Percentiles rank a stretch among this genome's conserved stretches.
These are phyloP conservation scores for Candida palmyrensis DNA, from an alignment of 805 yeast species.

Conservation along the genomic window DNA sequence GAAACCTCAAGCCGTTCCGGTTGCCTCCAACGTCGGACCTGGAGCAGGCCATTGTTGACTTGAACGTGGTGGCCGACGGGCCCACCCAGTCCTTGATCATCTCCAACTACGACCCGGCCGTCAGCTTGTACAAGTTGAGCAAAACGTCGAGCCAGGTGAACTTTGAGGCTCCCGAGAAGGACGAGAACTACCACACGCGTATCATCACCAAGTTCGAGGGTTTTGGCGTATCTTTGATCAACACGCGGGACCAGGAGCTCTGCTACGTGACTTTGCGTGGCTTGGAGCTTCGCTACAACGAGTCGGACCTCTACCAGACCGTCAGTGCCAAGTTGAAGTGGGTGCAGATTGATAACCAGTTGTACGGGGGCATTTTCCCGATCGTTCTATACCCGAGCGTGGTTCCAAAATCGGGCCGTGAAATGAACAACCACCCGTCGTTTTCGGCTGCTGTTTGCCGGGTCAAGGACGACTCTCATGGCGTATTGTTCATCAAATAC, in stretches of 20 bases:
- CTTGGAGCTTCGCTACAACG: constrained; percentile 72
- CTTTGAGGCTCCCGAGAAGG: constrained; percentile 52
- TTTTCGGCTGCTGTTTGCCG: constrained; percentile 80
- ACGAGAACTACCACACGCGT: constrained; percentile 48
- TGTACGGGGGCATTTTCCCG: constrained; percentile 84
- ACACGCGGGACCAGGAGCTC: constrained; percentile 65
- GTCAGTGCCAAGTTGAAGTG: constrained; percentile 80
- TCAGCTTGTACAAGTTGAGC: constrained; percentile 64
- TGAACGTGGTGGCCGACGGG: constrained; percentile 94
- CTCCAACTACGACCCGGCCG: constrained; percentile 72
- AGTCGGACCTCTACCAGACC: constrained; percentile 80
- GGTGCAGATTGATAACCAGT: constrained; percentile 91
- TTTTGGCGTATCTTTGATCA: constrained; percentile 80
- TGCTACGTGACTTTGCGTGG: constrained; percentile 83
- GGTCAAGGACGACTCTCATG: constrained; percentile 85
- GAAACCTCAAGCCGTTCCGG: constrained; percentile 82
- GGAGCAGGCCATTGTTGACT: constrained; percentile 58
- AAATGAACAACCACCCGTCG: constrained; percentile 85
- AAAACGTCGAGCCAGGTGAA: constrained; percentile 32
- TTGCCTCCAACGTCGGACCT: constrained; percentile 45
- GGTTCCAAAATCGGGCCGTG: constrained; percentile 77
- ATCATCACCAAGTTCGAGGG: constrained; percentile 72
- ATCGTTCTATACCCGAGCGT: constrained; percentile 87
- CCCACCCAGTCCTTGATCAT: constrained; percentile 86
- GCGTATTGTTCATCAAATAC: constrained; percentile 84